Percentiles rank a stretch among this genome's conserved stretches.
phyloP scores from a whole-genome alignment of 805 yeast genomes.

The Saturnispora serradocipensis region DNA sequence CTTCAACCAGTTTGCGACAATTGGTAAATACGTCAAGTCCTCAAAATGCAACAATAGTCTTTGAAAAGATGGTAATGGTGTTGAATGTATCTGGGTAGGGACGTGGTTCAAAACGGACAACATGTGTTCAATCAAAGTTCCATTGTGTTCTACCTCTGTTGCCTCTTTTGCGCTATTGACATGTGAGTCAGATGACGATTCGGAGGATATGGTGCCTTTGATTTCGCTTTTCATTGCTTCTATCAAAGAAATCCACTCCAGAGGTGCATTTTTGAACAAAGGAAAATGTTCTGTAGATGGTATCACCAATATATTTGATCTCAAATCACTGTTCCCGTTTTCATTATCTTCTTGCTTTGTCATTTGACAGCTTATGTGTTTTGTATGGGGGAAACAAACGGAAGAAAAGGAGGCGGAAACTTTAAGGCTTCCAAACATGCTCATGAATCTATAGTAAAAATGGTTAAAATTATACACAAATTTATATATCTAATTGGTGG shows the following conservation, averaged over 20 bases:
- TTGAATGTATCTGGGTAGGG: neutral
- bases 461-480: neutral
- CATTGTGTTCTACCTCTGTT: neutral
- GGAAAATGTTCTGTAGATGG: constrained; percentile 5
- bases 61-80: constrained; percentile 4
- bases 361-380: neutral
- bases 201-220: neutral
- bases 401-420: neutral
- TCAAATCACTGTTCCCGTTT: neutral
- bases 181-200: neutral
- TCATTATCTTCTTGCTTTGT: neutral
- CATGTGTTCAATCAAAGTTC: neutral
- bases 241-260: constrained; percentile 2
- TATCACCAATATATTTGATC: neutral
- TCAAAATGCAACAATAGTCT: constrained; percentile 5
- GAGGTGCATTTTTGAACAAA: neutral
- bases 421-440: neutral
- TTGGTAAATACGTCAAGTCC: neutral
- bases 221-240: constrained; percentile 1
- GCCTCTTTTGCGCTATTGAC: neutral
- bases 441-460: neutral
- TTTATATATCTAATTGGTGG: neutral
- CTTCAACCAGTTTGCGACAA: neutral
- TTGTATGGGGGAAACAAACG: neutral
- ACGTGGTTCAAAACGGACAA: neutral